Evolutionary conservation across 108 stramenopile species (phyloP).

Genomic region (Stephanodiscus triporus): DNA sequence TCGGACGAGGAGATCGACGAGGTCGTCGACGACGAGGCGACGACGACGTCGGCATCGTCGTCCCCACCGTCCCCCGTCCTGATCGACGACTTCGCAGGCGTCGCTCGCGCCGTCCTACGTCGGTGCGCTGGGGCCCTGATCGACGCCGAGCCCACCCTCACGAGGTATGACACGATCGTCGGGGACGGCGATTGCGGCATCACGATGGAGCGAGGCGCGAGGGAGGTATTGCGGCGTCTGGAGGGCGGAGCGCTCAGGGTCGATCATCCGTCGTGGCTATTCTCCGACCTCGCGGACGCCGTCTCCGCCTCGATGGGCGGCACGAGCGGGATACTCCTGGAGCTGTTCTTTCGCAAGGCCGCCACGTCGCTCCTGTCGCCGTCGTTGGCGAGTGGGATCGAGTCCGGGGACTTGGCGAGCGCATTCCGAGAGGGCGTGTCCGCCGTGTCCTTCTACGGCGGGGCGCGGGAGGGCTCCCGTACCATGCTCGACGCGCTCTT

Average conservation of each 20-base stretch:
- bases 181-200: conserved; percentile 99
- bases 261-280: conserved; percentile 65
- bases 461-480: conserved; percentile 89
- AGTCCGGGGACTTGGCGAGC: conserved; percentile 50
- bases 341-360: conserved; percentile 91
- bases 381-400: conserved; percentile 32
- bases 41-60: conserved; percentile 8
- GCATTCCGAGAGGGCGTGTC: conserved; percentile 88
- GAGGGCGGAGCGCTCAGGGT: conserved; percentile 42
- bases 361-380: conserved; percentile 38
- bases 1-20: conserved; percentile 61
- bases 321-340: conserved; percentile 92
- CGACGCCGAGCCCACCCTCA: conserved; percentile 82
- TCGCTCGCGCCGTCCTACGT: conserved; percentile 31
- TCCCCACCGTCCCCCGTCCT: conserved; percentile 49
- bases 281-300: conserved; percentile 76
- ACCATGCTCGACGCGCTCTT: conserved; percentile 97
- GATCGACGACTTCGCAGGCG: conserved; percentile 48
- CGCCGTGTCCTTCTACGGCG: conserved; percentile 91
- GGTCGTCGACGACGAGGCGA: conserved; percentile 27
- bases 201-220: conserved; percentile 94
- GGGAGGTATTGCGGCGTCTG: conserved; percentile 67
- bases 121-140: conserved; percentile 58
- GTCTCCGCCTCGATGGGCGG: conserved; percentile 93
- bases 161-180: conserved; percentile 90